Base-by-base conservation (phyloP, 108 stramenopile genomes). In the Cyclotella atomus region DNA sequence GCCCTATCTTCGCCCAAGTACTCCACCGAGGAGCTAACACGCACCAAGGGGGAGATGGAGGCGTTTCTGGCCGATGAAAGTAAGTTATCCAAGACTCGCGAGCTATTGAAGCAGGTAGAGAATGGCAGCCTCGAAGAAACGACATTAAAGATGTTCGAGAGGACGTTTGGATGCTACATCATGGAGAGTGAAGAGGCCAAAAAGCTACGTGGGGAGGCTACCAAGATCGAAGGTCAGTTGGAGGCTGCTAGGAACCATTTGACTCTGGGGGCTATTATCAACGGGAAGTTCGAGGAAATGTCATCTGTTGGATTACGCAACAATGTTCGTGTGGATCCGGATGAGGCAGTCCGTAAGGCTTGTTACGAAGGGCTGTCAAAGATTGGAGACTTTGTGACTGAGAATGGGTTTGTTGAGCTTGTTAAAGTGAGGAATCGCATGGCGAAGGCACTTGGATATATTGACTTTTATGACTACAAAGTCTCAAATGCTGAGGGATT, bases 401-500 rank as follows among this genome's bases (percentile, higher is more conserved):
- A 84, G 28, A 76, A 91, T 57, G 89, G 89, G 0, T 91, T 91
- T 62, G 76, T 87, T 21, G 90, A 88, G 47, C 83, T 91, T 28
- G 84, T 91, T 59, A 87, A 87, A 52, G 63, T 79, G 2, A 73
- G 90, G 19, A 91, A 91, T 45, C 60, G 70, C 25, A 53, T 91
- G 65, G 90, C 88, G 1, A 83, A 83, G 38, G 34, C 59, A 12
- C 60, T 88, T 0, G 87, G 87, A 0, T 88, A 64, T 60, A 53
- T 74, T 2, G 88, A 89, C 65, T 91, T 84, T 61, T 91, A 91
- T 61, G 90, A 91, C 69, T 87, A 87, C 76, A 85, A 84, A 60
- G 90, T 91, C 0, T 76, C 86, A 12, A 85, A 87, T 45, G 84
- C 90, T 17, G 90, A 91, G 62, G 90, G 88, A 46, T 88, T 91